Evolutionary conservation across 2,329 filamentous ascomycete species (phyloP).

Genomic region (Coleophoma crateriformis): DNA sequence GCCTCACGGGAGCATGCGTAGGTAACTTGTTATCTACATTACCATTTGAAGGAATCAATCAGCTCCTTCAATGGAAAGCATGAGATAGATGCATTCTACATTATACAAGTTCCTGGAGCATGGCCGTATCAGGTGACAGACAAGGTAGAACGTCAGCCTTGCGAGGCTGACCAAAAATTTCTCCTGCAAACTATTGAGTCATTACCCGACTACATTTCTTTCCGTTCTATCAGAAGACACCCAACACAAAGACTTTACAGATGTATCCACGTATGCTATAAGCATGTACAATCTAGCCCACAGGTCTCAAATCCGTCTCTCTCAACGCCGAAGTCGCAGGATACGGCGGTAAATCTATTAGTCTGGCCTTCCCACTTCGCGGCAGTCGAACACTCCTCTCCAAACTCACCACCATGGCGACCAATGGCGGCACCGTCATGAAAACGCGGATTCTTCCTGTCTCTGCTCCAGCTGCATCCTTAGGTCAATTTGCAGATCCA

Average conservation of each 20-base stretch:
- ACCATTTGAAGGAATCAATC: too few species aligned
- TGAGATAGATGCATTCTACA: too few species aligned
- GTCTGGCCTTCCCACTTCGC: slow-evolving; percentile 12
- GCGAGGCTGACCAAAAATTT: too few species aligned
- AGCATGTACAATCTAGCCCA: slow-evolving; percentile 2
- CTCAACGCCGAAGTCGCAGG: slow-evolving; percentile 22
- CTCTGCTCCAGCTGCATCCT: not conserved
- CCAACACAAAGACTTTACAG: not conserved
- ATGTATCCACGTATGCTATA: not conserved
- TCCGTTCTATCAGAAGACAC: too few species aligned
- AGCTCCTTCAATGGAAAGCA: too few species aligned
- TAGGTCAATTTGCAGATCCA: slow-evolving; percentile 19
- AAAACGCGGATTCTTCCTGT: slow-evolving; percentile 20
- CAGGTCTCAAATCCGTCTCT: not conserved
- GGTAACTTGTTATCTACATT: too few species aligned
- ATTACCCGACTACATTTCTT: too few species aligned
- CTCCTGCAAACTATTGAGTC: too few species aligned
- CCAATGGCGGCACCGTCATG: slow-evolving; percentile 6
- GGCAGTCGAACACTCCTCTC: slow-evolving; percentile 5
- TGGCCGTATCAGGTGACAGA: too few species aligned
- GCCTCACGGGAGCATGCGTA: too few species aligned
- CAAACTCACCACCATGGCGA: slow-evolving; percentile 12
- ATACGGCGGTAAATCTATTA: slow-evolving; percentile 16
- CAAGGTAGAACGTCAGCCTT: too few species aligned
- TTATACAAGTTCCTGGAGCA: too few species aligned